A percentile compares a stretch with the other conserved stretches of the same genome.
phyloP scores from a whole-genome alignment of 2,329 filamentous ascomycete species.

The Leptographium wingfieldii region DNA sequence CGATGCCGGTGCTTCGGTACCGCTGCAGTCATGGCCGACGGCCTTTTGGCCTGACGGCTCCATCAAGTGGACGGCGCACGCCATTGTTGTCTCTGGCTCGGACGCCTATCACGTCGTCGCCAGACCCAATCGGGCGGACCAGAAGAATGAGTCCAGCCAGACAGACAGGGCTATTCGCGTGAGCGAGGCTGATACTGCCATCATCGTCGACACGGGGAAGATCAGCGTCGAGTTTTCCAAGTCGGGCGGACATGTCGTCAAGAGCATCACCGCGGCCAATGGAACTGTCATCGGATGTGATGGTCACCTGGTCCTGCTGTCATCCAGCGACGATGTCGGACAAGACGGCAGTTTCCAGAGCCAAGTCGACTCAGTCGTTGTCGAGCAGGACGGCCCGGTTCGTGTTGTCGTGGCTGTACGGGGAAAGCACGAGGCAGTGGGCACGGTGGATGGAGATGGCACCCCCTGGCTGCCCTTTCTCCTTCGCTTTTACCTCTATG shows the following conservation, averaged over 20 bases:
- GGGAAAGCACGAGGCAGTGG: conserved; percentile 15
- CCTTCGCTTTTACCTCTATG: conserved; percentile 46
- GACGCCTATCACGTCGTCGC: too few species aligned
- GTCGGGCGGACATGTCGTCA: conserved; percentile 26
- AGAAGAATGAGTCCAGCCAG: background rate
- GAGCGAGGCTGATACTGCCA: conserved; percentile 19
- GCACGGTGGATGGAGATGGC: conserved; percentile 19
- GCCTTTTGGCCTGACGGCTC: conserved; percentile 49
- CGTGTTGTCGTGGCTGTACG: background rate
- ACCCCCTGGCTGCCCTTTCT: conserved; percentile 34
- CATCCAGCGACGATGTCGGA: too few species aligned
- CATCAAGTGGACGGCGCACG: conserved; percentile 49
- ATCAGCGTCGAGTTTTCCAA: conserved; percentile 29
- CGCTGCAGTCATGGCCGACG: conserved; percentile 41
- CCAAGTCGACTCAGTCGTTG: conserved; percentile 35
- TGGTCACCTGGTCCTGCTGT: conserved; percentile 36
- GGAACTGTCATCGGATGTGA: conserved; percentile 31
- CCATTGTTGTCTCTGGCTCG: conserved; percentile 19
- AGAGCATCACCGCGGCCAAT: conserved; percentile 24
- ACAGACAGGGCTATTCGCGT: background rate
- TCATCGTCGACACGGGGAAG: conserved; percentile 30
- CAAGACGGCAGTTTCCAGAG: conserved; percentile 8
- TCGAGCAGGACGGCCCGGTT: conserved; percentile 21
- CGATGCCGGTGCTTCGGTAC: background rate
- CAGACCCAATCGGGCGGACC: conserved; percentile 6